Percentiles rank a stretch among this genome's conserved stretches.
These are phyloP conservation scores for Papiliotrema flavescens DNA, from an alignment of 1,284 basidiomycete genomes.

Conservation along the genomic window DNA sequence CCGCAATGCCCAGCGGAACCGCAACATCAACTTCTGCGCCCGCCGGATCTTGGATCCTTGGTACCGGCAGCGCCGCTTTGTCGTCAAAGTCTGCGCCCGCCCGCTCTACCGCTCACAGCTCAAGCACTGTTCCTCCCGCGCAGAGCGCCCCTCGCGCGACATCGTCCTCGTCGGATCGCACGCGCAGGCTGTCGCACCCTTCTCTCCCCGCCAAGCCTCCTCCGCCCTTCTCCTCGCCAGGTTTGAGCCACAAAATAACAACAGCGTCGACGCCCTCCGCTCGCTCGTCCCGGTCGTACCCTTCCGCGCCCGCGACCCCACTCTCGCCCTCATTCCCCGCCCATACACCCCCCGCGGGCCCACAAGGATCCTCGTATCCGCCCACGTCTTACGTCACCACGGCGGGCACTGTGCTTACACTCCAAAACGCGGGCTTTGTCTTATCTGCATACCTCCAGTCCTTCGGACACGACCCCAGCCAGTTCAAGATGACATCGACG, in stretches of 20 bases:
- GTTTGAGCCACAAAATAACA: no score
- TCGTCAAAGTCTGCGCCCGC: neutral
- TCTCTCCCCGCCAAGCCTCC: no score
- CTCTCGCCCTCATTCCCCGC: no score
- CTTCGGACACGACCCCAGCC: slow-evolving; percentile 8
- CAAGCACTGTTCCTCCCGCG: neutral
- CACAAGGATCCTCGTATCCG: neutral
- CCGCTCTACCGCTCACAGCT: neutral
- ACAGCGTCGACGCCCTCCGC: neutral
- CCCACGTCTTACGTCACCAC: neutral
- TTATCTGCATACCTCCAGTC: slow-evolving; percentile 11
- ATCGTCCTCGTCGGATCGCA: no score
- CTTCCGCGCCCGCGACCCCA: no score
- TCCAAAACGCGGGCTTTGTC: slow-evolving; percentile 7
- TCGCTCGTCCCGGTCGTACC: neutral
- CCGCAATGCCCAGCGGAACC: no score
- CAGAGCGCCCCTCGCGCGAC: no score
- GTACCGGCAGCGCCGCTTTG: no score
- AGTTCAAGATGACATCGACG: slow-evolving; percentile 1
- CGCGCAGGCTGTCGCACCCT: no score
- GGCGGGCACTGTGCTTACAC: slow-evolving; percentile 3
- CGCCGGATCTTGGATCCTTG: neutral
- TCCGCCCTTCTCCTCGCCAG: no score
- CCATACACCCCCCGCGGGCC: neutral
- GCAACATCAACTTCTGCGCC: no score